phyloP scores from a whole-genome alignment of 257 asterid species.

The Solanum chiquidenum region DNA sequence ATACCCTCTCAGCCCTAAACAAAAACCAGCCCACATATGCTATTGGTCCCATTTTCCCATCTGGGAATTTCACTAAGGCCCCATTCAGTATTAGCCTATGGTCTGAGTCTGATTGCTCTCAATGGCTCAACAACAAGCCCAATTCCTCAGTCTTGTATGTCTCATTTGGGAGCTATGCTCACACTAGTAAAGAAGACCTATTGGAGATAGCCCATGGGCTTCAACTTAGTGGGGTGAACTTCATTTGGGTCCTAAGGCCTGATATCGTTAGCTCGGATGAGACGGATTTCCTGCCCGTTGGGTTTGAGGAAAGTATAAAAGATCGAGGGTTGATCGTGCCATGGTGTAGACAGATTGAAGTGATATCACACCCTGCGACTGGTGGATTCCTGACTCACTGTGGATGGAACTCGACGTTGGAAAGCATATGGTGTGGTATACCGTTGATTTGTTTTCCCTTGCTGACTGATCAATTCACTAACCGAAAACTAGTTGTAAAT shows the following conservation, averaged over 20 bases:
- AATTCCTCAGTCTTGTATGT: constrained; percentile 49
- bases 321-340: constrained; percentile 46
- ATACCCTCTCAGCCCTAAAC: constrained; percentile 41
- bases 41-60: constrained; percentile 51
- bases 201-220: constrained; percentile 64
- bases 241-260: constrained; percentile 65
- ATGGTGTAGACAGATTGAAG: constrained; percentile 58
- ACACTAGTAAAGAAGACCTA: constrained; percentile 40
- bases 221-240: constrained; percentile 29
- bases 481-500: constrained; percentile 57
- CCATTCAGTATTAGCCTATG: constrained; percentile 47
- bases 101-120: constrained; percentile 65
- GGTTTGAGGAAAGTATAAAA: constrained; percentile 19
- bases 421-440: constrained; percentile 50
- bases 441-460: constrained; percentile 54
- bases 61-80: constrained; percentile 27
- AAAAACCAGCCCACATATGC: constrained; percentile 40
- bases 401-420: constrained; percentile 68
- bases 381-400: constrained; percentile 71
- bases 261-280: constrained; percentile 52
- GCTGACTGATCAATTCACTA: constrained; percentile 61
- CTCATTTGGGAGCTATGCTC: constrained; percentile 73
- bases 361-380: constrained; percentile 44
- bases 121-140: constrained; percentile 54
- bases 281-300: constrained; percentile 24